A percentile compares a stretch with the other conserved stretches of the same genome.
These are phyloP conservation scores for Pulveroboletus sp. DNA, from an alignment of 768 basidiomycete species.

Conservation along the genomic window DNA sequence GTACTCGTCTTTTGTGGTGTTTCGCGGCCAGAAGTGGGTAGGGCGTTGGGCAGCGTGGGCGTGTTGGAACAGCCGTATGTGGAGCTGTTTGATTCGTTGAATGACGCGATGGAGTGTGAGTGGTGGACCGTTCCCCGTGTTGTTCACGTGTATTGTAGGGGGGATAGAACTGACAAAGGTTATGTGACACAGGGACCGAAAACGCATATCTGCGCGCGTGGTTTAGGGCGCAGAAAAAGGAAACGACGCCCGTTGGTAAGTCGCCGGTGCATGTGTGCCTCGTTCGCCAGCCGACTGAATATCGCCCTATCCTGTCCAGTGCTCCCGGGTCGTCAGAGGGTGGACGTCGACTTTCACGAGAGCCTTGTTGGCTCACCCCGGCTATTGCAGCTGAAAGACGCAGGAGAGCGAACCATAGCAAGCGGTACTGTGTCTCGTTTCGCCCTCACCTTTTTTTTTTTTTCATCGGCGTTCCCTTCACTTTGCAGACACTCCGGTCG, in stretches of 20 bases:
- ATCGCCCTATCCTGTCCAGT: slow-evolving; percentile 26
- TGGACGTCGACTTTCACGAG: slow-evolving; percentile 41
- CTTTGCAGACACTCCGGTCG: slow-evolving; percentile 24
- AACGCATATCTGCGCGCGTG: slow-evolving; percentile 85
- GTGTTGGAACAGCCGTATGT: slow-evolving; percentile 75
- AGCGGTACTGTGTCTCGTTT: slow-evolving; percentile 36
- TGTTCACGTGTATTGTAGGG: neutral
- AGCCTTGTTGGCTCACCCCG: slow-evolving; percentile 58
- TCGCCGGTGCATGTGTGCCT: slow-evolving; percentile 13
- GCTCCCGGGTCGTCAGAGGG: slow-evolving; percentile 55
- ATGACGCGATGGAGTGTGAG: slow-evolving; percentile 91
- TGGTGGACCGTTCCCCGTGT: slow-evolving; percentile 10
- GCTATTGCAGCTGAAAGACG: slow-evolving; percentile 60
- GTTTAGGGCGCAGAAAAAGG: slow-evolving; percentile 63
- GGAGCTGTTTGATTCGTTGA: slow-evolving; percentile 76
- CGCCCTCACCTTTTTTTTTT: neutral
- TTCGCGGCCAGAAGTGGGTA: slow-evolving; percentile 56
- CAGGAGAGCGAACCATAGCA: slow-evolving; percentile 66
- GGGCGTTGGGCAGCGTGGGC: slow-evolving; percentile 72
- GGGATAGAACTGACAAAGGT: slow-evolving; percentile 1
- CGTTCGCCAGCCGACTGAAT: neutral
- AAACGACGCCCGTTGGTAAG: slow-evolving; percentile 43
- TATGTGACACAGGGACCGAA: slow-evolving; percentile 66
- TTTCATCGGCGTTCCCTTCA: neutral
- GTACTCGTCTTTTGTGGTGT: slow-evolving; percentile 88